Conservation (phyloP, 208 protist species). For the Leishmania arabica region DNA sequence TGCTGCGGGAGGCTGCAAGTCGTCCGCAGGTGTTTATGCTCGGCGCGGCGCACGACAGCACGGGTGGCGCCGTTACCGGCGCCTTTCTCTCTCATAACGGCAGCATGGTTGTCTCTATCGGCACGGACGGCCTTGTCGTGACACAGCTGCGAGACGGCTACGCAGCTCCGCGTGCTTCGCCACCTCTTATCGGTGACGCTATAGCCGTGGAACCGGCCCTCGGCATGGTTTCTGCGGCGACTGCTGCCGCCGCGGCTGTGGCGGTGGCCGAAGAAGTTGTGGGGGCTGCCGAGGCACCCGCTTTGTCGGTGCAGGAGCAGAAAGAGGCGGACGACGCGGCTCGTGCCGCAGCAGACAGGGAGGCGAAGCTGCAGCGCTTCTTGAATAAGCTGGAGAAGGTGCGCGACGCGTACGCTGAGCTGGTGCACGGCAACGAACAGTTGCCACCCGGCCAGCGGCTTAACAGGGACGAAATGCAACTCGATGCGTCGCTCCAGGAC, state of each 20-base stretch:
- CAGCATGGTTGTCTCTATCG: conserved; percentile 81
- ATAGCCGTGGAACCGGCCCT: not conserved
- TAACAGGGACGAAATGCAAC: conserved; percentile 59
- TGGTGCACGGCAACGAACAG: conserved; percentile 80
- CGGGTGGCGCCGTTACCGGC: conserved; percentile 51
- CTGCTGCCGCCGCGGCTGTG: not conserved
- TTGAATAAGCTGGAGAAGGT: conserved; percentile 60
- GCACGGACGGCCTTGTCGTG: conserved; percentile 92
- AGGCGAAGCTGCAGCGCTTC: conserved; percentile 80
- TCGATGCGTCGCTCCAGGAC: conserved; percentile 86
- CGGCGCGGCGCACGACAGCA: conserved; percentile 82
- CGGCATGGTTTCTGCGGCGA: not conserved
- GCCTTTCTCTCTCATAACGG: conserved; percentile 87
- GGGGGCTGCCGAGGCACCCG: conserved; percentile 12
- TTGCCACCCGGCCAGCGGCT: conserved; percentile 57
- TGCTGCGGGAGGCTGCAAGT: conserved; percentile 20
- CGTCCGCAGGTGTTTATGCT: conserved; percentile 33
- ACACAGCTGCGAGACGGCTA: conserved; percentile 57
- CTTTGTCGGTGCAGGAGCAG: conserved; percentile 90
- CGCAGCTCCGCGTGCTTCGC: conserved; percentile 8
- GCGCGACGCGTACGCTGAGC: conserved; percentile 53
- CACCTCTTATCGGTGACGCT: not conserved
- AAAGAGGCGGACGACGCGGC: conserved; percentile 93
- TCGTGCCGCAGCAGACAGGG: conserved; percentile 48
- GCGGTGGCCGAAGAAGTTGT: not conserved